A percentile compares a stretch with the other conserved stretches of the same genome.
These are phyloP conservation scores for Acacia crassicarpa DNA, from an alignment of 306 rosid genomes.

Conservation along the genomic window DNA sequence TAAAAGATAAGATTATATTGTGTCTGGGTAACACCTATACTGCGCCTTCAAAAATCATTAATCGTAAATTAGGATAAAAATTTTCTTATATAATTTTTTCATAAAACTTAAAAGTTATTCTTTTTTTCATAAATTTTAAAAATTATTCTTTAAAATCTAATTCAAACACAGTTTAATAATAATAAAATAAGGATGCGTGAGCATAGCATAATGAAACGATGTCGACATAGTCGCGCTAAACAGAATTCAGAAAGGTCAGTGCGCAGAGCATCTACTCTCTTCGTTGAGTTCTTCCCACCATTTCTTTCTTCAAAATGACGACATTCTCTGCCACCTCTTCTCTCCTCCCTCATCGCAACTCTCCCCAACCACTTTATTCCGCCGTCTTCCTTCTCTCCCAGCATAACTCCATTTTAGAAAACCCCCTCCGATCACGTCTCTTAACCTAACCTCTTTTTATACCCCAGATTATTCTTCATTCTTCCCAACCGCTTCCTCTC, in stretches of 20 bases:
- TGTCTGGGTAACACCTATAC: too few relatives aligned
- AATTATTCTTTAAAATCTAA: too few relatives aligned
- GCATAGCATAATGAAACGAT: slow-evolving; percentile 26
- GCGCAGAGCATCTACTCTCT: not conserved
- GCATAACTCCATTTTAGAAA: too few relatives aligned
- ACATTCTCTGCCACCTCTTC: slow-evolving; percentile 43
- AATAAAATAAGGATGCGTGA: too few relatives aligned
- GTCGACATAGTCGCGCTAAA: slow-evolving; percentile 78
- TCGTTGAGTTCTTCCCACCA: not conserved
- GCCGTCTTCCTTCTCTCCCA: not conserved
- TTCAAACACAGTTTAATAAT: too few relatives aligned
- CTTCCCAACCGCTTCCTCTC: not conserved
- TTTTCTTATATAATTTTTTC: too few relatives aligned
- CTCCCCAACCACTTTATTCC: not conserved
- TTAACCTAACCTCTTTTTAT: not conserved
- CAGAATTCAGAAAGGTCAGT: slow-evolving; percentile 23
- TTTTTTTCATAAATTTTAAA: too few relatives aligned
- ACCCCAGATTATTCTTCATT: not conserved
- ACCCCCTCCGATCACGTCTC: not conserved
- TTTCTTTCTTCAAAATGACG: slow-evolving; percentile 50
- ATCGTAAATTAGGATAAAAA: too few relatives aligned
- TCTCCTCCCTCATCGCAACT: not conserved
- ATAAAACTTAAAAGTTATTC: too few relatives aligned
- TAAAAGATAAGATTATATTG: too few relatives aligned
- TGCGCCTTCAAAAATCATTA: too few relatives aligned